phyloP scores from a whole-genome alignment of 805 yeast genomes.

The Myxozyma neotropica region DNA sequence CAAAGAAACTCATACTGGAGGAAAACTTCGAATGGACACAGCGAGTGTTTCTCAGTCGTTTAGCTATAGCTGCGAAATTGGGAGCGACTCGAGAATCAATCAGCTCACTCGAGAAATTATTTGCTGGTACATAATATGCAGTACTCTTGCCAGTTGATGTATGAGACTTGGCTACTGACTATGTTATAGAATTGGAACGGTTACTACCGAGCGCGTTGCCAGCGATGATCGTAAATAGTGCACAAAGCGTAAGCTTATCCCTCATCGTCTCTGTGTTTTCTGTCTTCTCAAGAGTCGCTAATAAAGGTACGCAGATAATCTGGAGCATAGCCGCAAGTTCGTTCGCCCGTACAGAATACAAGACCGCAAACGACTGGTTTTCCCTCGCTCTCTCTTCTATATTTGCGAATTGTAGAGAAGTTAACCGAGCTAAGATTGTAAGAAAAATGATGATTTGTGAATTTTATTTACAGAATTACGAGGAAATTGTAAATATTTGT shows the following conservation, averaged over 20 bases:
- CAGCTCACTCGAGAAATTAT: not conserved
- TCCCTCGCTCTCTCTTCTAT: constrained; percentile 6
- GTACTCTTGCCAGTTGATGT: not conserved
- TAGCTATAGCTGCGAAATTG: constrained; percentile 4
- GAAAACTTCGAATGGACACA: constrained; percentile 15
- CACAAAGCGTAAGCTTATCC: constrained; percentile 16
- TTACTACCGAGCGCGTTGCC: constrained; percentile 9
- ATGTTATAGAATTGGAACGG: constrained; percentile 13
- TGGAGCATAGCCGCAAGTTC: constrained; percentile 19
- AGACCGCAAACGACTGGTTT: constrained; percentile 13
- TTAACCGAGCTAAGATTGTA: constrained; percentile 11
- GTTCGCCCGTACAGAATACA: constrained; percentile 11
- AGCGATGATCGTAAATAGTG: constrained; percentile 9
- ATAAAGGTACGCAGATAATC: constrained; percentile 13
- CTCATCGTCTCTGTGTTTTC: too few relatives aligned
- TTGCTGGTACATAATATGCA: constrained; percentile 4
- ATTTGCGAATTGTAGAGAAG: constrained; percentile 18
- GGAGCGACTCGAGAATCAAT: not conserved
- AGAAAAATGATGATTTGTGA: constrained; percentile 25
- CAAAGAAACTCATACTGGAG: constrained; percentile 12
- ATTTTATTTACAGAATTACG: constrained; percentile 10
- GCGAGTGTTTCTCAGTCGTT: constrained; percentile 3
- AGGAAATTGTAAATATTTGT: not conserved
- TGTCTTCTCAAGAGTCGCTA: not conserved
- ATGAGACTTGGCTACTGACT: too few relatives aligned